Evolutionary conservation across 306 rosid genomes (phyloP).

Genomic region (Prunus kanzakura): DNA sequence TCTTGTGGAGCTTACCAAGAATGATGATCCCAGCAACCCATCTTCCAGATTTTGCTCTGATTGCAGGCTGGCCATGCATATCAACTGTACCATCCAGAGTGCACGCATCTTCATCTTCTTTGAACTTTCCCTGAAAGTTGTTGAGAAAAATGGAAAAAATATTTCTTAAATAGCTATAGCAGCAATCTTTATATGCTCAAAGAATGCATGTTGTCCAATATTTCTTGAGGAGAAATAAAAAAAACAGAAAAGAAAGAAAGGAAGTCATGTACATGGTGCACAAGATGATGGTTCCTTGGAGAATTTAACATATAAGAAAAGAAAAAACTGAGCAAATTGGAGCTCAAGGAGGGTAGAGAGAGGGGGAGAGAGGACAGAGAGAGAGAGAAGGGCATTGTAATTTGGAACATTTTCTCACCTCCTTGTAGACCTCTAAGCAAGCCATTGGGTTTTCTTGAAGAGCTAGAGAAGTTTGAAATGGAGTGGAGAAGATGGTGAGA

Average conservation of each 20-base stretch:
- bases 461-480: background rate
- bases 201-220: constrained; percentile 2
- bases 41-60: constrained; percentile 74
- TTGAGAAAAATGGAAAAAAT: background rate
- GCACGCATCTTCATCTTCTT: constrained; percentile 49
- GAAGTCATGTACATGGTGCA: background rate
- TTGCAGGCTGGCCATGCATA: constrained; percentile 78
- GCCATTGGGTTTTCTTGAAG: constrained; percentile 47
- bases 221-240: background rate
- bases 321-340: background rate
- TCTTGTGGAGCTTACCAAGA: constrained; percentile 59
- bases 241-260: background rate
- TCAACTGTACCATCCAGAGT: constrained; percentile 91
- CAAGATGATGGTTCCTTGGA: background rate
- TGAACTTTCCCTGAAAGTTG: constrained; percentile 36
- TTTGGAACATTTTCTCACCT: constrained; percentile 35
- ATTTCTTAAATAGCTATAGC: background rate
- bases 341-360: background rate
- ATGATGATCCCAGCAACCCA: constrained; percentile 89
- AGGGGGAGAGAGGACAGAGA: background rate
- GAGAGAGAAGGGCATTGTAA: background rate
- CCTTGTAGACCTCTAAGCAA: constrained; percentile 40
- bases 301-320: background rate
- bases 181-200: background rate
- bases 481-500: constrained; percentile 18